Evolutionary conservation across 176 grass and related monocot species (phyloP), one percentile per base, ranked within the genome.

Genomic region (Chrysopogon serrulatus): DNA sequence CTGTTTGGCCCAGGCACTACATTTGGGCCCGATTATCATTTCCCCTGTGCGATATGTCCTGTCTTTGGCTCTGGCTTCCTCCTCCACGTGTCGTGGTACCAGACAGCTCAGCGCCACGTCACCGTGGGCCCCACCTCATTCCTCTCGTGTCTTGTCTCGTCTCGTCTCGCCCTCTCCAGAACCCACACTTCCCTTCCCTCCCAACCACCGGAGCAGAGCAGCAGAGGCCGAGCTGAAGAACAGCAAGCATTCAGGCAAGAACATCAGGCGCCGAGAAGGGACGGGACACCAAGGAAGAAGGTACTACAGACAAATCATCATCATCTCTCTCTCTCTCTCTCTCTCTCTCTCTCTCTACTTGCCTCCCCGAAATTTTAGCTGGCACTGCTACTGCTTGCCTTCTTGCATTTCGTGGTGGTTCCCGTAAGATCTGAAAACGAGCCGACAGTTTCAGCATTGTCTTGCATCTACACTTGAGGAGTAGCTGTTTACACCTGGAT

Each of bases 151-250:
- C n/a, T n/a, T n/a, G n/a, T n/a, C n/a, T n/a, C n/a, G n/a, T n/a
- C n/a, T n/a, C 53, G 17, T 34, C 72, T 73, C 28, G 17, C 71
- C 18, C 43, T 36, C 61, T 79, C 75, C 56, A 44, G 83, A 79
- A 85, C 14, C 51, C 21, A 68, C n/a, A n/a, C 73, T 47, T 57
- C 8, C n/a, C 21, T 13, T 21, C 30, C 2, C 41, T 54, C 14
- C 33, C 37, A 21, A 53, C 49, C 27, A n/a, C 44, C 3, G 24
- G 15, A 49, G 62, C 63, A 0, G 5, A 18, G n/a, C n/a, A n/a
- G n/a, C n/a, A n/a, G n/a, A n/a, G 43, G 16, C 64, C 10, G 47
- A n/a, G n/a, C n/a, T 19, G 12, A 71, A 33, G 8, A 77, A 1
- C 15, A 28, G 18, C 51, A 12, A 45, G 49, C 44, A 23, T 27